Percentiles rank a stretch among this genome's conserved stretches.
Conservation (phyloP, 2,329 filamentous ascomycete species). For the Pseudogymnoascus sp. region DNA sequence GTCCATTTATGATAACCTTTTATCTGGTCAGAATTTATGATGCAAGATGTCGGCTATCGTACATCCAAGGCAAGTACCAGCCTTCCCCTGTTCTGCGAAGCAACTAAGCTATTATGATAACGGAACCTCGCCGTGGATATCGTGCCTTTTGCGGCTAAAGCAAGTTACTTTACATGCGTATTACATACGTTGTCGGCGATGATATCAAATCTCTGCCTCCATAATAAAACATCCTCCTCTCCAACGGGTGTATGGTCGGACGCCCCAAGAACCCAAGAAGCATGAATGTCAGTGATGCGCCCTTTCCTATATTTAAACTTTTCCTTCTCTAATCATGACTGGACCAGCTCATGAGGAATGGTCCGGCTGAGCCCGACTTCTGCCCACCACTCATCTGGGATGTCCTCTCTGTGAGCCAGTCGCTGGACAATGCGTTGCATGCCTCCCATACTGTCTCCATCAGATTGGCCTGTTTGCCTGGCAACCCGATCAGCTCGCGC, state of each 20-base stretch:
- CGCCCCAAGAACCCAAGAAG: not conserved
- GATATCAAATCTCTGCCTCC: not conserved
- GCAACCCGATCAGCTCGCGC: constrained; percentile 26
- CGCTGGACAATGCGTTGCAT: constrained; percentile 66
- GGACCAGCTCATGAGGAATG: constrained; percentile 32
- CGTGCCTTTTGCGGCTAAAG: not conserved
- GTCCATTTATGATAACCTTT: not conserved
- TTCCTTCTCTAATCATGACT: not conserved
- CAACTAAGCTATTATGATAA: constrained; percentile 1
- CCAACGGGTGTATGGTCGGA: not conserved
- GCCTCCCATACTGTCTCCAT: constrained; percentile 39
- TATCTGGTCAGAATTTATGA: not conserved
- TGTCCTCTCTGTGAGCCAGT: constrained; percentile 61
- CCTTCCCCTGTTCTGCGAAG: not conserved
- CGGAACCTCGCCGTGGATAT: not conserved
- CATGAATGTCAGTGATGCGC: not conserved
- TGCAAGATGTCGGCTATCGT: not conserved
- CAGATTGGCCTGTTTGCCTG: constrained; percentile 25
- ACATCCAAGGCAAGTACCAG: not conserved
- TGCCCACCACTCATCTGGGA: constrained; percentile 78
- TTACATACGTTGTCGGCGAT: not conserved
- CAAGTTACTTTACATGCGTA: constrained; percentile 3
- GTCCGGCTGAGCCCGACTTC: constrained; percentile 58
- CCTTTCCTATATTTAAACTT: not conserved
- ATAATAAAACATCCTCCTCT: not conserved